Evolutionary conservation across 495 filamentous ascomycete genomes (phyloP), one percentile per base, ranked within the genome.

Genomic region (Extremus antarcticus): DNA sequence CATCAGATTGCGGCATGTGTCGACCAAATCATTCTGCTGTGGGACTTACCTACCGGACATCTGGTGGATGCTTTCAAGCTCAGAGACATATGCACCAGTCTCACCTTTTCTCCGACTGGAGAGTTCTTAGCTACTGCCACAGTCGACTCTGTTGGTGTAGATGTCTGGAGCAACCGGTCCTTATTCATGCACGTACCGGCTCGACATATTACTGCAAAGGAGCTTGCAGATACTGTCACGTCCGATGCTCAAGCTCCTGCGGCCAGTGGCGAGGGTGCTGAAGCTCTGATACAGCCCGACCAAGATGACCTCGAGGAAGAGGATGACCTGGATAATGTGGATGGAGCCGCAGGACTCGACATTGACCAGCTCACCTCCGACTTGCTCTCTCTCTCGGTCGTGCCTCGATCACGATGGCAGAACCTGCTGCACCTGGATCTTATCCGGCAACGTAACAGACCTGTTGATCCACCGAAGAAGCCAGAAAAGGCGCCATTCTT

Each of bases 401-500:
- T 99, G 17, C 92, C 92, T 24, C 86, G 84, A 68, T 84, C 84
- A 57, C 81, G 84, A 60, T 97, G 94, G 94, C 94, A 97, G 69
- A 92, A 86, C 7, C 73, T 99, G 11, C 72, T 97, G 52, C 84
- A 97, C 62, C 78, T 99, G 4, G 90, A 97, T 63, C 70, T 85
- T 40, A 92, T 99, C 66, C 87, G 83, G 68, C 80, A 85, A 70
- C 88, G 92, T 51, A 99, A 99, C 71, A 95, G 90, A 69, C 94
- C 92, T 4, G 90, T 81, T 60, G 87, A 94, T 70, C 77, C 89
- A 0, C 89, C 90, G 23, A 95, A 97, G 73, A 77, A 80, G 2
- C 92, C 94, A 2, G 86, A 95, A 65, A 95, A 92, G 64, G 90
- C 92, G 0, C 92, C 92, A 1, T 99, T 99, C 72, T 99, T 97